Evolutionary conservation across 352 stramenopile species (phyloP), one percentile per base, ranked within the genome.

Genomic region (Phytophthora rubi): DNA sequence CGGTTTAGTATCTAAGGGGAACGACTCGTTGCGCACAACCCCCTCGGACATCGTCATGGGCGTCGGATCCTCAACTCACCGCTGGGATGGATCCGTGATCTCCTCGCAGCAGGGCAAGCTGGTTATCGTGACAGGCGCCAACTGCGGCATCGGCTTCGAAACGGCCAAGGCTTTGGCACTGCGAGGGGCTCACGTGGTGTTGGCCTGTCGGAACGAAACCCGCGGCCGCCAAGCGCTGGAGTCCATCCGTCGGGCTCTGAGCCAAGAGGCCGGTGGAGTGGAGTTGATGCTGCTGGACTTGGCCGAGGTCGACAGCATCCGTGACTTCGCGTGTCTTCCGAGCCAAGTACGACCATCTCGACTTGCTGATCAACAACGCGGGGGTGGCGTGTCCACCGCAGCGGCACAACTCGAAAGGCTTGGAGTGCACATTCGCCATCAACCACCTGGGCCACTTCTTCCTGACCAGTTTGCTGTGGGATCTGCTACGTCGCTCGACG

Each of bases 141-240:
- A 95, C 70, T 88, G 84, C 16, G 89, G 92, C 8, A 89, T 98
- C 65, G 92, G 92, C 26, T 93, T 85, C 39, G 83, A 92, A 65
- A 77, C 84, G 1, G 82, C 90, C n/a, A 77, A 75, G 54, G 62
- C 73, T 21, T 74, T 97, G 49, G 90, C 80, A 1, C 32, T 82
- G 37, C 77, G 76, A 62, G 77, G 83, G 48, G 88, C 81, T 47
- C 64, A 84, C 26, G 91, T 97, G 42, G 75, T 97, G 51, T 68
- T 97, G 7, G 91, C 87, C 6, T 95, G 88, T 73, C 82, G 84
- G 18, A 87, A 69, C 56, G 73, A 77, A 48, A 37, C 21, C 44
- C 74, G 61, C 5, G 79, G 71, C 5, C 63, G 54, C 4, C 39
- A 77, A 18, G 80, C 78, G 2, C 55, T 73, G 32, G 16, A 70